Evolutionary conservation across 2,329 filamentous ascomycete genomes (phyloP), one percentile per base, ranked within the genome.

Genomic region (Colletotrichum eleusines): DNA sequence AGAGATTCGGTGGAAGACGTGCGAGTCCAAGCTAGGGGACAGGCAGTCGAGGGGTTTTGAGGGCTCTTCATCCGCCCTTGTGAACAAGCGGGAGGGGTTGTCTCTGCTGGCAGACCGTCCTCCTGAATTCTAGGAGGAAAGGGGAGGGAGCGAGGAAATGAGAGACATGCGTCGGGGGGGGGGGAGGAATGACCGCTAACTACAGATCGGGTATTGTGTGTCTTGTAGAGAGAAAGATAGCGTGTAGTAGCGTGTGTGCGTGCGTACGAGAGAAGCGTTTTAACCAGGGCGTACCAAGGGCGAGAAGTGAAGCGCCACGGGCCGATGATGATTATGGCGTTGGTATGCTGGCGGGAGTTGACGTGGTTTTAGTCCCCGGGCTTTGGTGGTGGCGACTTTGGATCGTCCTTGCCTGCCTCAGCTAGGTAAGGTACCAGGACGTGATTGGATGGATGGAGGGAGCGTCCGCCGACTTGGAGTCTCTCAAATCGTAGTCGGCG

Each of bases 1-100:
- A n/a, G 33, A 62, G 18, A 5, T n/a, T 18, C 5, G 51, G 6
- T 6, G 60, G 50, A 33, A 58, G 63, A 71, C 64, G 58, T 65
- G 54, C 53, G 16, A 70, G 53, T 70, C 66, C 46, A 23, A 31
- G 42, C 23, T 64, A 58, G 59, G 66, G n/a, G 69, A 71, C 69
- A 69, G 66, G 69, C 60, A 65, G 46, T 64, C 65, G 26, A 63
- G 66, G 54, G 69, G 66, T 70, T 72, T 69, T 72, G 69, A 72
- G 60, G 53, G 40, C 55, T 69, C 59, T 66, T 65, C 65, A 60
- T 65, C 44, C 59, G 42, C 35, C 31, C 53, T 46, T 58, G 46
- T 28, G 46, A 38, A 42, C 18, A 28, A 62, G 11, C 26, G 28
- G 33, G 60, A 16, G 18, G 50, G 18, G 23, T n/a, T 20, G 46